Base-by-base conservation (phyloP, 257 asterid species). In the Nicotiana sylvestris region DNA sequence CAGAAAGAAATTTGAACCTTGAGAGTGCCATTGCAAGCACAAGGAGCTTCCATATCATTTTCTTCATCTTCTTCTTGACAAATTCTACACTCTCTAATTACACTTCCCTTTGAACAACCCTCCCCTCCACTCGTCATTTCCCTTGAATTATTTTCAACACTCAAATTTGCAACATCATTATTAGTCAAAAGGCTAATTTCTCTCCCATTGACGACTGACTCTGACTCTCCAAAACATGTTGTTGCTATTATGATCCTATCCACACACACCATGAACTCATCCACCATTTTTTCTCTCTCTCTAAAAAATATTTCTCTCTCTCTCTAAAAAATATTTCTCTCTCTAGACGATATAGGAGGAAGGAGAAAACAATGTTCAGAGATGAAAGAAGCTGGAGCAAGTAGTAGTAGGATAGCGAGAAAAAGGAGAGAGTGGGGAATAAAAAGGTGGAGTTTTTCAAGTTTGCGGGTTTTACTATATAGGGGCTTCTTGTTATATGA, bases 11-110 rank as follows among this genome's bases (percentile, higher is more conserved):
- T 51, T 51, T 12, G 32, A 5, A 83, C 97, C 96, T 93, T 93
- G 84, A 93, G 95, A 78, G 96, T 93, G 80, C 97, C 97, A 86
- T 86, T 93, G 85, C 97, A 93, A 85, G 95, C 92, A 90, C 97
- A 93, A 81, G 97, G 96, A 88, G 88, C 83, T 64, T 88, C 91
- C 91, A 88, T 86, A 13, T 86, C 91, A 5, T 68, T 82, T 46
- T 86, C 86, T 11, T 83, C 87, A 58, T 86, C 91, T 82, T 88
- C 91, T 55, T 88, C 91, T 66, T 88, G 91, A 81, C 91, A 88
- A 62, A 88, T 88, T 35, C 89, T 83, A 79, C 91, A 88, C 86
- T 88, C 91, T 68, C 85, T 86, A 12, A 81, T 39, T 4, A 16
- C 57, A 57, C 74, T 51, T 49, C 53, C 79, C 56, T 84, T 82